phyloP scores from a whole-genome alignment of 495 filamentous ascomycete species.

The Neurospora tetrasperma region DNA sequence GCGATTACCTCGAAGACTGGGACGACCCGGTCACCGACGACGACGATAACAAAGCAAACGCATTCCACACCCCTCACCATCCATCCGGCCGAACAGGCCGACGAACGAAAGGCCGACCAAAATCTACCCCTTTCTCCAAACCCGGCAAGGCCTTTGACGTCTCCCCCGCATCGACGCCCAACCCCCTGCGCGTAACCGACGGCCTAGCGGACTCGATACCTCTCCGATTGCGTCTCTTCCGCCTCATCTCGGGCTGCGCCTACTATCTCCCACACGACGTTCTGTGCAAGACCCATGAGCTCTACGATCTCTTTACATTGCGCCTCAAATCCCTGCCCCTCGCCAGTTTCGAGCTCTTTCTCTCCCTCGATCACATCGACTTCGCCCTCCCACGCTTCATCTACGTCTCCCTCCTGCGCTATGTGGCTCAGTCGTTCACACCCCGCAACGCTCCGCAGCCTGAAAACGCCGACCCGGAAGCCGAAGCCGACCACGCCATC shows the following conservation, averaged over 20 bases:
- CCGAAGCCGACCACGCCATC: conserved; percentile 33
- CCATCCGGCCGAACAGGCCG: background rate
- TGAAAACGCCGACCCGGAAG: conserved; percentile 25
- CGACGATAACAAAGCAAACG: background rate
- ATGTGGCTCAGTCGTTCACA: conserved; percentile 52
- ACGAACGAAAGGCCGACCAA: background rate
- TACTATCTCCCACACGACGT: conserved; percentile 16
- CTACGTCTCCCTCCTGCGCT: conserved; percentile 53
- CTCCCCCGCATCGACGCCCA: background rate
- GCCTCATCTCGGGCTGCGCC: conserved; percentile 18
- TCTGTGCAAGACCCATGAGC: conserved; percentile 44
- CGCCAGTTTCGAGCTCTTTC: conserved; percentile 59
- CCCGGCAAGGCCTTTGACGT: background rate
- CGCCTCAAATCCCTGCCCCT: conserved; percentile 57
- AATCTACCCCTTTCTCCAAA: background rate
- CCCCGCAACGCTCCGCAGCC: conserved; percentile 41
- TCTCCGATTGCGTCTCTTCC: conserved; percentile 56
- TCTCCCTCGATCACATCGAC: conserved; percentile 19
- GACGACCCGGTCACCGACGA: conserved; percentile 11
- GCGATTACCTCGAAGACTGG: conserved; percentile 32
- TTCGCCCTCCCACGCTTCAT: conserved; percentile 38
- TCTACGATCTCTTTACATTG: conserved; percentile 60
- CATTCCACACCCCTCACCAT: background rate
- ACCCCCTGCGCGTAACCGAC: conserved; percentile 10
- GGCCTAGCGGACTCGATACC: conserved; percentile 49